phyloP scores from a whole-genome alignment of 1,284 basidiomycete genomes.

The Ceratobasidium sp. region DNA sequence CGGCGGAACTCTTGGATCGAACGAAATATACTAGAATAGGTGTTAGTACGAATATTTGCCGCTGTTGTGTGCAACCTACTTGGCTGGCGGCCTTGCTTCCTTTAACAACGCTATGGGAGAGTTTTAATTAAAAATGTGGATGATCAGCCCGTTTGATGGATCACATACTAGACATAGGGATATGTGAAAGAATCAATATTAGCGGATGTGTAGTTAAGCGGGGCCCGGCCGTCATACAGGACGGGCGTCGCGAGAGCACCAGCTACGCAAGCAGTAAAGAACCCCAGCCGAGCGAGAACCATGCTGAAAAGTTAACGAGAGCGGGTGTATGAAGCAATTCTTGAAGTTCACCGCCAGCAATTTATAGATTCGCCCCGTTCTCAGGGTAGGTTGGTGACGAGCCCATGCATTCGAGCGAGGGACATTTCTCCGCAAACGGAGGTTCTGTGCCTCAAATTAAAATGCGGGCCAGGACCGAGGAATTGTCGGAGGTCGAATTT shows the following conservation, averaged over 20 bases:
- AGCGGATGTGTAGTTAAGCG: conserved; percentile 59
- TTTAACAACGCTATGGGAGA: conserved; percentile 62
- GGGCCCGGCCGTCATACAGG: conserved; percentile 69
- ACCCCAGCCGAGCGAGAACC: not conserved
- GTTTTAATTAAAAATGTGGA: not conserved
- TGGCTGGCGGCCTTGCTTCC: conserved; percentile 64
- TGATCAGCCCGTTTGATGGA: not conserved
- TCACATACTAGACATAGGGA: conserved; percentile 67
- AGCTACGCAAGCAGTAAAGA: conserved; percentile 28
- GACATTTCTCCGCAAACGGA: conserved; percentile 3
- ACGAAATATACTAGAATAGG: conserved; percentile 61
- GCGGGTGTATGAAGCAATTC: not conserved
- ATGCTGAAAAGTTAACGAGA: not conserved
- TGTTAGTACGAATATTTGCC: conserved; percentile 7
- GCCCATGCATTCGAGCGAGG: not conserved
- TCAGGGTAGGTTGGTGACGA: not conserved
- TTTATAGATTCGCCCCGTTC: not conserved
- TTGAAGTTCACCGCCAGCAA: not conserved
- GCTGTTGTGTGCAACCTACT: conserved; percentile 55
- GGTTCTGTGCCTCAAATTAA: not conserved
- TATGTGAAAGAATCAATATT: conserved; percentile 63
- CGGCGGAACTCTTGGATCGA: conserved; percentile 56
- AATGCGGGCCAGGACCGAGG: conserved; percentile 19
- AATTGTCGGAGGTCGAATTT: conserved; percentile 14
- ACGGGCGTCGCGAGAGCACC: conserved; percentile 57